Conservation (phyloP, 1,284 basidiomycete genomes). For the Phellinidium pouzarii region DNA sequence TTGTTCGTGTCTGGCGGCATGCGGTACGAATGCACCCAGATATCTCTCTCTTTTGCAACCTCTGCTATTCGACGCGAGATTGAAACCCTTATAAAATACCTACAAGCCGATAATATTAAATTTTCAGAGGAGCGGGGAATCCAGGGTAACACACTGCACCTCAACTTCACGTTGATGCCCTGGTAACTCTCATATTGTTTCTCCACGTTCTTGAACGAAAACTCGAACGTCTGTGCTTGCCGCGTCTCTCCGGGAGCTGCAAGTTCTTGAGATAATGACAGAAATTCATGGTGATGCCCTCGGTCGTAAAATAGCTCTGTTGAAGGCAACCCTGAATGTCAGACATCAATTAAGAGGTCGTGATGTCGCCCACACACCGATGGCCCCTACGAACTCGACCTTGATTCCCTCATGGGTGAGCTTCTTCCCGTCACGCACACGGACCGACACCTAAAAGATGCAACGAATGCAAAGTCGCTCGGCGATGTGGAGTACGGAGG, state of each 20-base stretch:
- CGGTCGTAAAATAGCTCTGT: constrained; percentile 94
- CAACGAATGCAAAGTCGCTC: constrained; percentile 4
- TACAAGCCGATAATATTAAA: constrained; percentile 28
- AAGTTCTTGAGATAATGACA: constrained; percentile 91
- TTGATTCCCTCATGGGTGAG: constrained; percentile 95
- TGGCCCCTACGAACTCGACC: constrained; percentile 95
- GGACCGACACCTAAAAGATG: constrained; percentile 74
- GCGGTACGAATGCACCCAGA: constrained; percentile 98
- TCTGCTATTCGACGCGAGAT: constrained; percentile 90
- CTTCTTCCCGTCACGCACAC: constrained; percentile 93
- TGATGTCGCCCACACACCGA: constrained; percentile 52
- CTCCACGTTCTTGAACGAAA: constrained; percentile 98
- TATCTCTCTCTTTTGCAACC: constrained; percentile 84
- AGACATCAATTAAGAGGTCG: not conserved
- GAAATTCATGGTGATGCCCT: constrained; percentile 96
- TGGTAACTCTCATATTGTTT: constrained; percentile 98
- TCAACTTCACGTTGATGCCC: constrained; percentile 95
- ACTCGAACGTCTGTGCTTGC: constrained; percentile 91
- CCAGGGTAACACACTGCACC: constrained; percentile 40
- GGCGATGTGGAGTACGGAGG: not conserved
- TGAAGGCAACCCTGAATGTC: not conserved
- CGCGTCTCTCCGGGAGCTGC: constrained; percentile 93
- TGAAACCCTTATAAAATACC: constrained; percentile 91
- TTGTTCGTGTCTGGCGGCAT: constrained; percentile 98
- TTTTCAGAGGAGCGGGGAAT: not conserved